Evolutionary conservation across 2,329 filamentous ascomycete species (phyloP).

Genomic region (Sclerotinia sclerotiorum): DNA sequence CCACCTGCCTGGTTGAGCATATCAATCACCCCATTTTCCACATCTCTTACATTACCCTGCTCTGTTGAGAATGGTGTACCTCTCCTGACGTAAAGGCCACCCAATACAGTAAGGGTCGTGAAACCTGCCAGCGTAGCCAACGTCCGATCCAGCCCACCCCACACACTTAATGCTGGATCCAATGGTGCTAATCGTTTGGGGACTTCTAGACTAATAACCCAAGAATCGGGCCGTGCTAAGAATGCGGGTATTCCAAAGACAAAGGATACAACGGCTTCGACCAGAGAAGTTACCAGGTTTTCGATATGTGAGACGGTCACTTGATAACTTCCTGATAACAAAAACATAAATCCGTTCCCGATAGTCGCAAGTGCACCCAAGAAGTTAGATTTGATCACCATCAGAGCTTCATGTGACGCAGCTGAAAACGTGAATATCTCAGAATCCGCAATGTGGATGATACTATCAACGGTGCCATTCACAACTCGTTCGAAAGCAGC

Average conservation of each 20-base stretch:
- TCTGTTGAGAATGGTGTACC: constrained; percentile 65
- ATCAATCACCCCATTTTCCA: constrained; percentile 79
- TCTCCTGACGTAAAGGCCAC: constrained; percentile 75
- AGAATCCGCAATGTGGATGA: constrained; percentile 47
- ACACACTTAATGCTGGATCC: constrained; percentile 63
- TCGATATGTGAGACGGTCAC: constrained; percentile 30
- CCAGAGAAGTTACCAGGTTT: not conserved
- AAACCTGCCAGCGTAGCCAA: constrained; percentile 82
- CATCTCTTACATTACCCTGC: constrained; percentile 53
- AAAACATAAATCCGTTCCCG: constrained; percentile 45
- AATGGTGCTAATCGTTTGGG: constrained; percentile 42
- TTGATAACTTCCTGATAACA: constrained; percentile 48
- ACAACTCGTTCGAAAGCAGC: constrained; percentile 45
- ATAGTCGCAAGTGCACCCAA: constrained; percentile 44
- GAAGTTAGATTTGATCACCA: constrained; percentile 57
- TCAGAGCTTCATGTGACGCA: constrained; percentile 69
- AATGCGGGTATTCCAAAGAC: constrained; percentile 41
- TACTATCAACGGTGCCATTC: constrained; percentile 50
- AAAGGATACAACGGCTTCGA: constrained; percentile 3
- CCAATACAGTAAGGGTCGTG: constrained; percentile 68
- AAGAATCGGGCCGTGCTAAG: constrained; percentile 52
- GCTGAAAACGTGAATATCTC: constrained; percentile 77
- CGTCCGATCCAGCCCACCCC: constrained; percentile 63
- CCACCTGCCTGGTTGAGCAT: constrained; percentile 89
- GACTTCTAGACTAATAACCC: constrained; percentile 58